Evolutionary conservation across 1,284 basidiomycete genomes (phyloP).

Genomic region (Tilletia walkeri): DNA sequence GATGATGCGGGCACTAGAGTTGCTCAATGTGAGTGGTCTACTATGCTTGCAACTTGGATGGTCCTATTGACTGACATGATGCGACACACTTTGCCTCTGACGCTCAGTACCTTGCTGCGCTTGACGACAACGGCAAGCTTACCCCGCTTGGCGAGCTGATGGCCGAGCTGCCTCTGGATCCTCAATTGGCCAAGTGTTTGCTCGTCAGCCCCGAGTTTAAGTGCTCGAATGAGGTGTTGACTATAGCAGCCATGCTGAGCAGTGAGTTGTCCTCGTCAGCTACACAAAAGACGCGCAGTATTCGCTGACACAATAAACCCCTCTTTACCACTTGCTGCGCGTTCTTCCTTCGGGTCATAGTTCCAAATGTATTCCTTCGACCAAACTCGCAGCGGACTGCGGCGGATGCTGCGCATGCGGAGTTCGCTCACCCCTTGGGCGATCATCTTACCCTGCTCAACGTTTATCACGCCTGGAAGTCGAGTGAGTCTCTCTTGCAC

Average conservation of each 20-base stretch:
- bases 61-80: background rate
- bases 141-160: conserved; percentile 85
- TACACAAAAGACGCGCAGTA: conserved; percentile 15
- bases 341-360: conserved; percentile 56
- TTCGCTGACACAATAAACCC: background rate
- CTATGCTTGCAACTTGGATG: background rate
- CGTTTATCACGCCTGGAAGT: conserved; percentile 88
- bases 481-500: conserved; percentile 60
- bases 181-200: conserved; percentile 92
- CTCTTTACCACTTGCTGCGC: conserved; percentile 15
- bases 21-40: conserved; percentile 65
- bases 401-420: conserved; percentile 85
- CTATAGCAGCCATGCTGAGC: conserved; percentile 85
- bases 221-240: conserved; percentile 92
- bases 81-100: background rate
- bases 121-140: conserved; percentile 91
- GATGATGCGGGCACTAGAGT: conserved; percentile 92
- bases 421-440: conserved; percentile 86
- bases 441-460: conserved; percentile 94
- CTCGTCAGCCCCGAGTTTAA: conserved; percentile 96
- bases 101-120: conserved; percentile 70
- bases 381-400: conserved; percentile 75
- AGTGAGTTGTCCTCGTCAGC: background rate
- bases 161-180: conserved; percentile 99
- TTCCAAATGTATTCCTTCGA: conserved; percentile 89